Evolutionary conservation across 75 land plant genomes (phyloP).

Genomic region (Larix kaempferi): DNA sequence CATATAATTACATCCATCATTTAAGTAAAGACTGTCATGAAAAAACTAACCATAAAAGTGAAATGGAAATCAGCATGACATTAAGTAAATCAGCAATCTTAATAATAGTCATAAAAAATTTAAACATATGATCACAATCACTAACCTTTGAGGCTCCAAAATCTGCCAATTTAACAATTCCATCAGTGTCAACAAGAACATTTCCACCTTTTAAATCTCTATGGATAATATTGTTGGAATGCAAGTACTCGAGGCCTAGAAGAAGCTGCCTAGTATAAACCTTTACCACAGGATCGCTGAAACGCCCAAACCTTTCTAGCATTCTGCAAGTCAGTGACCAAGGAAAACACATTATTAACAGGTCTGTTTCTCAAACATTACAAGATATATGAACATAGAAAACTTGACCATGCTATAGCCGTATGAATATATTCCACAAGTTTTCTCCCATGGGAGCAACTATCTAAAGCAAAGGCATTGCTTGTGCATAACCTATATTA

Average conservation of each 20-base stretch:
- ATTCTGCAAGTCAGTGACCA: constrained; percentile 22
- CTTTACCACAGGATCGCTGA: constrained; percentile 30
- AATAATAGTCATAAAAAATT: background rate
- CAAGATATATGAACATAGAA: background rate
- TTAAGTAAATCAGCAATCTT: background rate
- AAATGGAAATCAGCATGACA: too few species aligned
- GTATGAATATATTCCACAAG: background rate
- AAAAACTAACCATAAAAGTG: too few species aligned
- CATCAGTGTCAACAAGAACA: constrained; percentile 39
- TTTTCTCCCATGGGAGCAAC: too few species aligned
- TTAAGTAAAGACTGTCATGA: too few species aligned
- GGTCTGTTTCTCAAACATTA: background rate
- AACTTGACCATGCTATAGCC: background rate
- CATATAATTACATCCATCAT: too few species aligned
- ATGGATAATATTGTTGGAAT: constrained; percentile 39
- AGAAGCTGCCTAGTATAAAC: constrained; percentile 37
- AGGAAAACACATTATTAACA: background rate
- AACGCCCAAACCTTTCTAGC: constrained; percentile 44
- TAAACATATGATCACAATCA: background rate
- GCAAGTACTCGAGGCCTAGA: constrained; percentile 36
- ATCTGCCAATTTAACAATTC: constrained; percentile 32
- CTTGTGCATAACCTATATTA: background rate
- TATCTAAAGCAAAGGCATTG: too few species aligned
- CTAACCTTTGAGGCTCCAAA: constrained; percentile 44
- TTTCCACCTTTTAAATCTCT: constrained; percentile 44